Base-by-base conservation (phyloP, 371 early-diverging fungal genomes). In the Funneliformis caledonium region DNA sequence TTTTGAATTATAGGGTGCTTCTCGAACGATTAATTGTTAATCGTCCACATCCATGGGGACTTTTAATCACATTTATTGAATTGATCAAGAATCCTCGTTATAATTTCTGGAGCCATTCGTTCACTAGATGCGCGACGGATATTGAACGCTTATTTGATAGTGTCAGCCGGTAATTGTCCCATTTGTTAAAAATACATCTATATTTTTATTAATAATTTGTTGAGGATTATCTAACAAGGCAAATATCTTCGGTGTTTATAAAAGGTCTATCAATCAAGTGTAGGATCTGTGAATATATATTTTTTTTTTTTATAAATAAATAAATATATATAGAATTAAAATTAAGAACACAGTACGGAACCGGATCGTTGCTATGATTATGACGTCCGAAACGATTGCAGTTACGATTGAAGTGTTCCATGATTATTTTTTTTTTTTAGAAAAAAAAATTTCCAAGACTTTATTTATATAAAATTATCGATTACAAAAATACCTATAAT, bases 21-120 rank as follows among this genome's bases (percentile, higher is more conserved):
- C 86, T 98, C 78, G 99, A 98, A 85, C 94, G 98, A 56, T 87
- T 98, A 70, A 95, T 99, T 83, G 98, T 96, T 16, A 96, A 97
- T 86, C 89, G 98, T 47, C 99, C 98, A 31, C 97, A 97, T 87
- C 99, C 99, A 61, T 98, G 98, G 96, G 98, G 98, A 14, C 88
- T 99, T 67, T 87, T 98, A 83, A 95, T 98, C 45, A 97, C 98
- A 1, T 95, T 98, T 84, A 98, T 97, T 78, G 99, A 99, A 85
- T 86, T 99, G 81, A 94, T 97, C 87, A 94, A 96, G 84, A 97
- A 97, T 84, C 96, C 96, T 22, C 87, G 93, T 10, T 96, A 95
- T 86, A 91, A 91, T 72, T 96, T 96, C 89, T 96, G 96, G 95
- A 91, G 91, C 60, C 96, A 95, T 86, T 85, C 88, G 4, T 93